Evolutionary conservation across 805 yeast species (phyloP), one percentile per base, ranked within the genome.

Genomic region (Lachancea nothofagi): DNA sequence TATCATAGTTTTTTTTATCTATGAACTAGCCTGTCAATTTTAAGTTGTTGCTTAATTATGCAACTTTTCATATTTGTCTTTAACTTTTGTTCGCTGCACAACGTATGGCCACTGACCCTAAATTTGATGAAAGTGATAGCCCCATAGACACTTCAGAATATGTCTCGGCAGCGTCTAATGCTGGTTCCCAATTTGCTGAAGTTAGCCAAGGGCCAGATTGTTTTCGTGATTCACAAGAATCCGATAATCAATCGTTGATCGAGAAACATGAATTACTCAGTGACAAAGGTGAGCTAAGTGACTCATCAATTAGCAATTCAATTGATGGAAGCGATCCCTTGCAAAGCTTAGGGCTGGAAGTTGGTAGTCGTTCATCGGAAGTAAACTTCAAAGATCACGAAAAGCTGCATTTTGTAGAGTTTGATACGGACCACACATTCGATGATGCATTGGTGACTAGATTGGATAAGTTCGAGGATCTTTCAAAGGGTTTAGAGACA

Each of bases 211-310:
- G 18, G 4, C 7, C 29, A 5, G 44, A 36, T 4, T 13, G 27
- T 8, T 35, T 44, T 7, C n/a, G 17, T 5, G 45, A 41, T 26
- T 45, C 49, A 13, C 47, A 45, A 20, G 42, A 33, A 19, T 44
- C 50, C n/a, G 46, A 42, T 17, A 29, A 26, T 9, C 45, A 33
- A 7, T 33, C 41, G 5, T 33, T 32, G 9, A 32, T 37, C 2
- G 19, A 18, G 9, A 19, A 10, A 23, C 15, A 31, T 8, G 31
- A 33, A 23, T 21, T 18, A n/a, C 10, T 26, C 8, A 13, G 23
- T 17, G 40, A 39, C 14, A 18, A 4, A 20, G 23, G 25, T 27
- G 17, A 18, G 7, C 28, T 37, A 2, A 23, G 31, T 9, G 33
- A 29, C 22, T 29, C 40, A 12, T 10, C 12, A 10, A 22, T 14